Conservation (phyloP, 2,329 filamentous ascomycete species). For the Xylariaceae sp. region DNA sequence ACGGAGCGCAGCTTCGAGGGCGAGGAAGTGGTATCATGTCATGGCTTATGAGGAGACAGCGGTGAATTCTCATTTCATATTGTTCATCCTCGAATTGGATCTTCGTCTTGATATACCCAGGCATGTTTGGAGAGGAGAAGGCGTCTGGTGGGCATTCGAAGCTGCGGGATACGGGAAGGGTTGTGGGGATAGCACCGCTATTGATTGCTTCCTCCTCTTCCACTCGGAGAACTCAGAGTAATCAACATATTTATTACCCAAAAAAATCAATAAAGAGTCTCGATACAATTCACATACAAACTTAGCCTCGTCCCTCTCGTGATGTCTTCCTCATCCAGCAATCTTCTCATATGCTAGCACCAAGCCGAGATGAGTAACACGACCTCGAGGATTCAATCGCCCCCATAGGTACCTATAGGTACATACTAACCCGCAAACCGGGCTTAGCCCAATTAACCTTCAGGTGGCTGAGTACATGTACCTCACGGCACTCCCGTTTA, state of each 20-base stretch:
- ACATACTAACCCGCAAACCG: too few relatives aligned
- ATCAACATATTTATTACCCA: slow-evolving; percentile 16
- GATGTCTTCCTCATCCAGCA: too few relatives aligned
- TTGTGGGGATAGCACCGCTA: slow-evolving; percentile 24
- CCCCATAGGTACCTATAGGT: too few relatives aligned
- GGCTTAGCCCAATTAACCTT: too few relatives aligned
- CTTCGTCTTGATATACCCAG: slow-evolving; percentile 28
- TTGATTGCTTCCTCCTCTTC: slow-evolving; percentile 27
- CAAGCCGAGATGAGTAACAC: too few relatives aligned
- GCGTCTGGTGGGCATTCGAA: slow-evolving; percentile 13
- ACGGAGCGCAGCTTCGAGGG: slow-evolving; percentile 16
- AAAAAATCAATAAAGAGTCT: slow-evolving; percentile 9
- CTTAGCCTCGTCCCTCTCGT: neutral
- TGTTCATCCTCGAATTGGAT: slow-evolving; percentile 13
- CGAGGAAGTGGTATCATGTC: slow-evolving; percentile 23
- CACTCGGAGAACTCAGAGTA: slow-evolving; percentile 17
- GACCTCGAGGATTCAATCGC: too few relatives aligned
- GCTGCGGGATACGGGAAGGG: slow-evolving; percentile 5
- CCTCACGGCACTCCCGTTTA: too few relatives aligned
- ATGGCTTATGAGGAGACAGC: slow-evolving; percentile 29
- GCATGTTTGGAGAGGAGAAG: slow-evolving; percentile 24
- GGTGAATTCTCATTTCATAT: slow-evolving; percentile 19
- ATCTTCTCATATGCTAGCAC: too few relatives aligned
- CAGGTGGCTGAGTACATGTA: too few relatives aligned
- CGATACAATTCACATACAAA: neutral